Evolutionary conservation across 306 rosid genomes (phyloP), one percentile per base, ranked within the genome.

Genomic region (Acacia crassicarpa): DNA sequence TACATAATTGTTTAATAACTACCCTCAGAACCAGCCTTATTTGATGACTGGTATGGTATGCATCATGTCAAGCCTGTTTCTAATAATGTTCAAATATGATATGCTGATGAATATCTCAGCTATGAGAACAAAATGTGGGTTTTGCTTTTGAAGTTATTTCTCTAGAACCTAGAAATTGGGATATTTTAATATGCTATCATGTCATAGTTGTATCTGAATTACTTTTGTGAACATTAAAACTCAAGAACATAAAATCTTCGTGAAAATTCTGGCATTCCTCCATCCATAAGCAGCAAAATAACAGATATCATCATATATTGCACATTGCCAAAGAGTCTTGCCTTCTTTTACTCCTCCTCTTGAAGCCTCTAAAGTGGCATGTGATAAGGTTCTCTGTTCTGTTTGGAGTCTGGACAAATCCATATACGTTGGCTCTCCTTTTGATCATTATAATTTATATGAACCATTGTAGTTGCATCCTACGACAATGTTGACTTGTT

Each of bases 51-150:
- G 11, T 41, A 22, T 16, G 67, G 11, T 41, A 22, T 54, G 66
- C 76, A 75, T 74, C 13, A 30, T 66, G 22, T 43, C 51, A 68
- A 67, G 38, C 72, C 53, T 71, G 48, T 49, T 68, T 82, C 17
- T 76, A 30, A 9, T 67, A 19, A 67, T 33, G 46, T 68, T 48
- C 49, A 66, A 59, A 51, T 74, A 22, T 75, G 58, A 75, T 75
- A 69, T 32, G 71, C 27, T n/a, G 67, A 70, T 44, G 49, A 72
- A 20, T 30, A 19, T 70, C 22, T 32, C 49, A 48, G 33, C 33
- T 67, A 22, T 11, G 19, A 35, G 13, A 40, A 67, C 27, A 67
- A 20, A 8, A 46, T 54, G 9, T 25, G 66, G 19, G 33, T 32
- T 30, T 40, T 70, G 27, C 38, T 79, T 54, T 54, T 54, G 32